These are phyloP conservation scores for Penicillium verrucosum DNA, from an alignment of 2,329 filamentous ascomycete species.

Conservation along the genomic window DNA sequence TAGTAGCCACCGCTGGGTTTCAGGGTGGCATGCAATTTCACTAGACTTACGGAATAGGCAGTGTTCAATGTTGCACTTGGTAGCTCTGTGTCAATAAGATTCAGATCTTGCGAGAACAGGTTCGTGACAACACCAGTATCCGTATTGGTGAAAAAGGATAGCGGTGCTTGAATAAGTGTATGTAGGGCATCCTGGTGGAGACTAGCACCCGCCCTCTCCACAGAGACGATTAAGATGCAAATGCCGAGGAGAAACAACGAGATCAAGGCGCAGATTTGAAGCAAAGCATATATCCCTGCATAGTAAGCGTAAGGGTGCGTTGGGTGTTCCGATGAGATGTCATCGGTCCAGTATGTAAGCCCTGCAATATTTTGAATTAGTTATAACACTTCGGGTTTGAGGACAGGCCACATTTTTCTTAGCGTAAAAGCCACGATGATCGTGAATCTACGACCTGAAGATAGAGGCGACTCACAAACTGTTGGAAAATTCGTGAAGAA, in stretches of 20 bases:
- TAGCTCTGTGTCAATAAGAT: neutral
- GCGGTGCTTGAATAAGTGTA: neutral
- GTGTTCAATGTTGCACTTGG: neutral
- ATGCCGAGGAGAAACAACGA: neutral
- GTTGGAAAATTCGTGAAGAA: neutral
- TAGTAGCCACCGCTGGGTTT: neutral
- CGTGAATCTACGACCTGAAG: neutral
- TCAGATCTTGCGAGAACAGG: neutral
- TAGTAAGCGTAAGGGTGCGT: neutral
- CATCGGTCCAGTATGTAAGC: neutral
- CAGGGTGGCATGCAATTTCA: neutral
- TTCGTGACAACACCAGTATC: neutral
- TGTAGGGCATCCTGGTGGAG: neutral
- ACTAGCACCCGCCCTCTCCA: neutral
- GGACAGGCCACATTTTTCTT: neutral
- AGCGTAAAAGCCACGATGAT: neutral
- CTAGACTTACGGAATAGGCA: neutral
- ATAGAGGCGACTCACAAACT: neutral
- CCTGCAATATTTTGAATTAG: neutral
- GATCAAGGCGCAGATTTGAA: neutral
- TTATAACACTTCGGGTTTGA: neutral
- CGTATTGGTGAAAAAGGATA: neutral
- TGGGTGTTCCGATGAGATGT: neutral
- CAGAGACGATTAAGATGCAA: neutral
- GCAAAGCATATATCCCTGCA: neutral